These are phyloP conservation scores for Phyllachora maydis DNA, from an alignment of 2,329 filamentous ascomycete genomes.

Conservation along the genomic window DNA sequence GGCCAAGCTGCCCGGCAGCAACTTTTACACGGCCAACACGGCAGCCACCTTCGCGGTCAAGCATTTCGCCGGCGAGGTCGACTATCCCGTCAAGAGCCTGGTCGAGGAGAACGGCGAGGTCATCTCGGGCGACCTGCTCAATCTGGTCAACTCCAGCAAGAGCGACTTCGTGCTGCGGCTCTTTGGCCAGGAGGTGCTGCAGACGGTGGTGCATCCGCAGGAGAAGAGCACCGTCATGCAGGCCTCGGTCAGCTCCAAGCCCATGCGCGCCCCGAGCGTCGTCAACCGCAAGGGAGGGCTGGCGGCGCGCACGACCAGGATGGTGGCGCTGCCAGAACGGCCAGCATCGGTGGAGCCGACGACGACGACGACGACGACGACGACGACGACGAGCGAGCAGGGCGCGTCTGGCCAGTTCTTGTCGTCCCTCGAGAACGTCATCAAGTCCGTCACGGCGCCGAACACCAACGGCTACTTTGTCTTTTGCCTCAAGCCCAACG, in stretches of 20 bases:
- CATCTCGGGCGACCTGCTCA: constrained; percentile 89
- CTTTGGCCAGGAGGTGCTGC: constrained; percentile 88
- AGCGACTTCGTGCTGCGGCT: constrained; percentile 76
- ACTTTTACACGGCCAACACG: constrained; percentile 69
- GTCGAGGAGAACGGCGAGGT: constrained; percentile 93
- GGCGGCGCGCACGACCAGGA: constrained; percentile 9
- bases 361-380: constrained; percentile 26
- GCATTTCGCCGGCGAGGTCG: constrained; percentile 92
- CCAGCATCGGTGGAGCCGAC: constrained; percentile 19
- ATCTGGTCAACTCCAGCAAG: constrained; percentile 72
- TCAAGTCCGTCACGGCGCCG: constrained; percentile 59
- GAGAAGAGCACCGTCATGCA: constrained; percentile 86
- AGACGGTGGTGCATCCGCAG: constrained; percentile 82
- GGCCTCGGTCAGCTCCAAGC: constrained; percentile 89
- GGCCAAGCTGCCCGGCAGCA: constrained; percentile 64
- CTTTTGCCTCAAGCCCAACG: constrained; percentile 94
- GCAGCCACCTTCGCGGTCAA: constrained; percentile 72
- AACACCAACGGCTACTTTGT: constrained; percentile 90
- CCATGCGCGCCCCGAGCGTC: constrained; percentile 79
- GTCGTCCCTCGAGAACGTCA: constrained; percentile 74
- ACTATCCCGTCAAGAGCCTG: constrained; percentile 72
- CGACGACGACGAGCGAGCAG: constrained; percentile 38
- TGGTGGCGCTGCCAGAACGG: no score
- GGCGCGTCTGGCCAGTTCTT: constrained; percentile 88
- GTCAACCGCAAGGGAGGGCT: constrained; percentile 50